Conservation (phyloP, 2,329 filamentous ascomycete genomes). For the Fusarium cyanostomum region DNA sequence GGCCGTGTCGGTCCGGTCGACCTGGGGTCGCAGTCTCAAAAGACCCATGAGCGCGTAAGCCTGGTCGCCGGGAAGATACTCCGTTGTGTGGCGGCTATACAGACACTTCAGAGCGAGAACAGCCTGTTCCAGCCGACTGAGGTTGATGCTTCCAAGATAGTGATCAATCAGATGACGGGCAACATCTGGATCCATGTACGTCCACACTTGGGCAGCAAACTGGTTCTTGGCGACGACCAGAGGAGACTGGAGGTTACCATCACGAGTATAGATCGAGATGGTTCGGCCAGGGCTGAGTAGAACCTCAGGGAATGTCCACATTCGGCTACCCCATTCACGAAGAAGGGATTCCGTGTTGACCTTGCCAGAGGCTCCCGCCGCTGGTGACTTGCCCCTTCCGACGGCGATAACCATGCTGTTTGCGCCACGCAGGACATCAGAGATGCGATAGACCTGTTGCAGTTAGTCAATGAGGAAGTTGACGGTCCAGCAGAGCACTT, state of each 20-base stretch:
- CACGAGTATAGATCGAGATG: conserved; percentile 41
- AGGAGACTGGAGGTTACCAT: conserved; percentile 30
- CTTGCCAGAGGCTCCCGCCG: conserved; percentile 16
- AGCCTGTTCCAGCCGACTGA: conserved; percentile 48
- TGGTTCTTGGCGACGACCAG: conserved; percentile 45
- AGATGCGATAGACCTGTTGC: conserved; percentile 38
- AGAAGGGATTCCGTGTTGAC: conserved; percentile 36
- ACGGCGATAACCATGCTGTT: conserved; percentile 40
- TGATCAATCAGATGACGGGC: conserved; percentile 49
- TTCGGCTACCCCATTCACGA: conserved; percentile 42
- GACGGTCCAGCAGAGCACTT: neutral
- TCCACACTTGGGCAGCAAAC: conserved; percentile 46
- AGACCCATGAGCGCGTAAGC: conserved; percentile 52
- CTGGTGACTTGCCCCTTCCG: conserved; percentile 28
- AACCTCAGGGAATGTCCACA: conserved; percentile 44
- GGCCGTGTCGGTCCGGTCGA: conserved; percentile 46
- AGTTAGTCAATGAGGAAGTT: conserved; percentile 1
- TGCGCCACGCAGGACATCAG: conserved; percentile 41
- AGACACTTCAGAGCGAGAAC: conserved; percentile 46
- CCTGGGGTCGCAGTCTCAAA: conserved; percentile 44
- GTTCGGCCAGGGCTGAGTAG: conserved; percentile 39
- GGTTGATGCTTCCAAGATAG: conserved; percentile 45
- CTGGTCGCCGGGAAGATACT: conserved; percentile 44
- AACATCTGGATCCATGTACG: conserved; percentile 39
- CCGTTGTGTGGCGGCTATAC: conserved; percentile 38